phyloP scores from a whole-genome alignment of 805 yeast species.

The Wilhelminamyces savonicus region DNA sequence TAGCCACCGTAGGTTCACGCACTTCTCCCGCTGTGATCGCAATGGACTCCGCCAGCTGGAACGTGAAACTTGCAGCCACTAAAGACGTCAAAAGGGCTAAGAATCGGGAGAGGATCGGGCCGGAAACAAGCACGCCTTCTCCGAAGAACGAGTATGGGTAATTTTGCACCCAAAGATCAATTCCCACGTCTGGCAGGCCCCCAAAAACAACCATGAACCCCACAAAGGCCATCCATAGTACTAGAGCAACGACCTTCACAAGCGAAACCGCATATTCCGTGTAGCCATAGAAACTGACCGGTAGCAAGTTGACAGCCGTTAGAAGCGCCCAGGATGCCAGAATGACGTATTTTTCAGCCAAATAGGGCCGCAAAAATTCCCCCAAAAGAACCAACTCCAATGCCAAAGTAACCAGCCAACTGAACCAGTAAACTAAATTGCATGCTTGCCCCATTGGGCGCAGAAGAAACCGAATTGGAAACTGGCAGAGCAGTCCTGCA shows the following conservation, averaged over 20 bases:
- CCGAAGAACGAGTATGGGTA: slow-evolving; percentile 7
- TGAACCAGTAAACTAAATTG: slow-evolving; percentile 16
- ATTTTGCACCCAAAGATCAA: slow-evolving; percentile 5
- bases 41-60: slow-evolving; percentile 12
- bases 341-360: slow-evolving; percentile 1
- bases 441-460: slow-evolving; percentile 11
- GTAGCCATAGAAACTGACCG: slow-evolving; percentile 15
- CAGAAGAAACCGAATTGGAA: slow-evolving; percentile 12
- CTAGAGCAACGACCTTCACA: slow-evolving; percentile 12
- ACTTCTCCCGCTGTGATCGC: slow-evolving; percentile 13
- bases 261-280: slow-evolving; percentile 13
- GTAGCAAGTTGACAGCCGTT: slow-evolving; percentile 13
- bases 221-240: slow-evolving; percentile 11
- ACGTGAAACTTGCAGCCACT: slow-evolving; percentile 10
- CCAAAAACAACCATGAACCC: slow-evolving; percentile 2
- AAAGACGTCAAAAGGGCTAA: slow-evolving; percentile 6
- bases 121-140: not conserved
- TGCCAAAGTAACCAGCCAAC: slow-evolving; percentile 20
- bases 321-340: slow-evolving; percentile 8
- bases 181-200: slow-evolving; percentile 1
- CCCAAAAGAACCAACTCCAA: slow-evolving; percentile 14
- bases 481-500: slow-evolving; percentile 14
- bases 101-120: too few relatives aligned
- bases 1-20: slow-evolving; percentile 5
- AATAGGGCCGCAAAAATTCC: slow-evolving; percentile 7